Evolutionary conservation across 257 asterid species (phyloP).

Genomic region (Nemophila menziesii): DNA sequence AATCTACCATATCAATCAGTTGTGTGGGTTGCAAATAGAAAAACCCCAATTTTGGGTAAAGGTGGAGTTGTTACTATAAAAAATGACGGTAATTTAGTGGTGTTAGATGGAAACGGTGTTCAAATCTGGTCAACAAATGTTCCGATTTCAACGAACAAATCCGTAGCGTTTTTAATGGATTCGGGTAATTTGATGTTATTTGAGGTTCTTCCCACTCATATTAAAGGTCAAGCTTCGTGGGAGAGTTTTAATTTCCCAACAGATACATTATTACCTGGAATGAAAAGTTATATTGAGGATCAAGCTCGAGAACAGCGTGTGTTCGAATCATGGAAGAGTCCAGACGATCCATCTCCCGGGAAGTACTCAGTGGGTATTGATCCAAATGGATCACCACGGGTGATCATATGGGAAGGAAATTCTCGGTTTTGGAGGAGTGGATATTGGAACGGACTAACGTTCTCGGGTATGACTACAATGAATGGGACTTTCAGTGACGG

Average conservation of each 20-base stretch:
- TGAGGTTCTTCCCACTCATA: background rate
- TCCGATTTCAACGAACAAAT: constrained; percentile 17
- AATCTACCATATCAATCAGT: constrained; percentile 18
- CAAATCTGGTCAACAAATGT: constrained; percentile 32
- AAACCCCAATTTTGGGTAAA: constrained; percentile 36
- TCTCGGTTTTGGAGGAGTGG: constrained; percentile 71
- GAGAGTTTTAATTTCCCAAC: constrained; percentile 53
- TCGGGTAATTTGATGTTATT: constrained; percentile 34
- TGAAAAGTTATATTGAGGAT: constrained; percentile 24
- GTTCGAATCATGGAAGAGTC: constrained; percentile 46
- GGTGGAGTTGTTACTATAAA: no score
- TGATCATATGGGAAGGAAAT: constrained; percentile 55
- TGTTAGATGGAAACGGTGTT: constrained; percentile 20
- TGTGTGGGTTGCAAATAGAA: constrained; percentile 74
- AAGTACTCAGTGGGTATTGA: constrained; percentile 54
- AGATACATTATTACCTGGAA: constrained; percentile 50
- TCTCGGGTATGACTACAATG: constrained; percentile 36
- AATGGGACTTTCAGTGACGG: constrained; percentile 26
- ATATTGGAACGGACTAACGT: constrained; percentile 37
- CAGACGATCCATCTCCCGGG: constrained; percentile 54
- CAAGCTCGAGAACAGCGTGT: constrained; percentile 20
- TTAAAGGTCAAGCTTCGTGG: constrained; percentile 17
- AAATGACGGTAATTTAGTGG: no score
- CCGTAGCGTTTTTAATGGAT: constrained; percentile 31
- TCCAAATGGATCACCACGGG: constrained; percentile 57